phyloP scores from a whole-genome alignment of 1,284 basidiomycete species.

The Leccinum huronense region DNA sequence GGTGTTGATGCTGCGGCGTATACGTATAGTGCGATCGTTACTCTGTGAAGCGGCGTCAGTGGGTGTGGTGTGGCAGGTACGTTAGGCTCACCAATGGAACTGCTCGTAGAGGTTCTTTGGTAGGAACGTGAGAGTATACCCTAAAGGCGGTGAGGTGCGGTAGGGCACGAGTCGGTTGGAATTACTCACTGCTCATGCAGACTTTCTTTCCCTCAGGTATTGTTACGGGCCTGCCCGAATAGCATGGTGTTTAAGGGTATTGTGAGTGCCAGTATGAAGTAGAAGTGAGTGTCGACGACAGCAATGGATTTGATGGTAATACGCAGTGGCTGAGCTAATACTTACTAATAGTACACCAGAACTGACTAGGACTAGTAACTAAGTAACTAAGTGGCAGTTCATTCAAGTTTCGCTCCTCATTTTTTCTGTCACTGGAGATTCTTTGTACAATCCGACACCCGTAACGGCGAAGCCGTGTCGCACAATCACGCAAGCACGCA shows the following conservation, averaged over 20 bases:
- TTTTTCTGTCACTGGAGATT: too few species aligned
- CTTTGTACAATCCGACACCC: too few species aligned
- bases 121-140: neutral
- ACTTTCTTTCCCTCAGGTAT: constrained; percentile 91
- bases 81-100: neutral
- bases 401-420: too few species aligned
- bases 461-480: too few species aligned
- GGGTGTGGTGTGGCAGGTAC: neutral
- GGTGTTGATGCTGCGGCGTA: constrained; percentile 18
- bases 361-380: too few species aligned
- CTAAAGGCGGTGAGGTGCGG: neutral
- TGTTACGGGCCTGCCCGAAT: constrained; percentile 30
- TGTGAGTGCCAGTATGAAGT: neutral
- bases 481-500: too few species aligned
- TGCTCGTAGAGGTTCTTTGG: neutral
- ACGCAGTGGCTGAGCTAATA: too few species aligned
- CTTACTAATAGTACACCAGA: too few species aligned
- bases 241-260: constrained; percentile 40
- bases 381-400: too few species aligned
- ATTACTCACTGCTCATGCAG: constrained; percentile 81
- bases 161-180: neutral
- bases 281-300: too few species aligned
- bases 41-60: neutral
- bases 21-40: constrained; percentile 32
- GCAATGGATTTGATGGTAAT: too few species aligned